Evolutionary conservation across 176 grass and related monocot species (phyloP), one percentile per base, ranked within the genome.

Genomic region (Avena atlantica): DNA sequence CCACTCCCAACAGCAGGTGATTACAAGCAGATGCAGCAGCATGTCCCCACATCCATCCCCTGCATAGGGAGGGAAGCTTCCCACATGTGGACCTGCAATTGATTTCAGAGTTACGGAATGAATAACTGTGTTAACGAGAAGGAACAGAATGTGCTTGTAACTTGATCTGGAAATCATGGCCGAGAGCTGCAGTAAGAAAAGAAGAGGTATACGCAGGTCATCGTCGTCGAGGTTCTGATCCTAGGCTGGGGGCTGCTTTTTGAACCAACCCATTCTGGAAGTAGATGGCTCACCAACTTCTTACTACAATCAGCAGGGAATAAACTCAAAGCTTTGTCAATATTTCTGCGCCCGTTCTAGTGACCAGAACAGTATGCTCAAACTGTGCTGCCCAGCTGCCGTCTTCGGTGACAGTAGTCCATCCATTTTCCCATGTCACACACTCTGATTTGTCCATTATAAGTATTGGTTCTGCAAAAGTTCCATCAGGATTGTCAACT

Each of bases 391-490:
- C 91, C 81, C 89, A 84, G 80, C 95, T 91, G 68, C 95, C 85
- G 37, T 97, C 95, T 25, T 83, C 85, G 9, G 95, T 93, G 29
- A 95, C 81, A 62, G 87, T 91, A 5, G 93, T 97, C 95, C 93
- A 95, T 63, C 93, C 87, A 86, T 95, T 91, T 76, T 92, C 93
- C 95, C 95, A 95, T 51, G 91, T 95, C 59, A 95, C 89, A 69
- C 91, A 95, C 45, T 89, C 93, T 20, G 84, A 88, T 82, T 89
- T 93, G 27, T 85, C 93, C 93, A 95, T 98, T 19, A 88, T 93
- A 51, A 90, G 91, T 78, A 91, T 93, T 53, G 91, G 91, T 85
- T 93, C 95, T 98, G 91, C 89, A 86, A 55, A 81, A 17, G 50
- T 16, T 66, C 11, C 49, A 69, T 61, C 56, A 87, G 48, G 21